Percentiles rank a stretch among this genome's conserved stretches.
Conservation (phyloP, 1,139 yeast genomes). For the Kurtzmaniella quercitrusa region DNA sequence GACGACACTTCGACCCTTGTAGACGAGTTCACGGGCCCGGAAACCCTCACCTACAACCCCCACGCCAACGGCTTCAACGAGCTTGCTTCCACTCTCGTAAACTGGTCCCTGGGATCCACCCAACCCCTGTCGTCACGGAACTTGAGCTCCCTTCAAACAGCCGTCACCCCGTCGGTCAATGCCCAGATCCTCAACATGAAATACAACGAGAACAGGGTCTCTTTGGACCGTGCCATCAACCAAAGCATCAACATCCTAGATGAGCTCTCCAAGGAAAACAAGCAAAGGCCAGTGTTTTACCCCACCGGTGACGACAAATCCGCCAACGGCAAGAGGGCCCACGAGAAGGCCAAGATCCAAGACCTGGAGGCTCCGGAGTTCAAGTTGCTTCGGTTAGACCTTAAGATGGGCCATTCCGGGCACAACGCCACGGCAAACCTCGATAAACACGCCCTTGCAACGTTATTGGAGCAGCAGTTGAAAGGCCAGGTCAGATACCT, state of each 20-base stretch:
- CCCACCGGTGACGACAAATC: slow-evolving; percentile 36
- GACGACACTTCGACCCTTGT: background rate
- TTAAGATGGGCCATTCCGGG: slow-evolving; percentile 50
- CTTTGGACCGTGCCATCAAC: slow-evolving; percentile 60
- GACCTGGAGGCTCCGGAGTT: slow-evolving; percentile 36
- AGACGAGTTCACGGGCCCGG: background rate
- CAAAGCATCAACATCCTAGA: slow-evolving; percentile 50
- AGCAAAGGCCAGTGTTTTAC: slow-evolving; percentile 59
- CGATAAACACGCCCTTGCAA: slow-evolving; percentile 63
- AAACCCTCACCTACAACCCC: slow-evolving; percentile 7
- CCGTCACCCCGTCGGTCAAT: slow-evolving; percentile 18
- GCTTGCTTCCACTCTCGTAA: background rate
- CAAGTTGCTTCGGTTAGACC: slow-evolving; percentile 58
- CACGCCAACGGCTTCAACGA: background rate
- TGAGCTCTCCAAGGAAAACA: slow-evolving; percentile 55
- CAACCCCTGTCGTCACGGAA: slow-evolving; percentile 6
- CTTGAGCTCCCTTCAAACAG: background rate
- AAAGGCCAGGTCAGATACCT: slow-evolving; percentile 63
- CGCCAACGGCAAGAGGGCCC: slow-evolving; percentile 22
- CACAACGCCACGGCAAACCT: slow-evolving; percentile 46
- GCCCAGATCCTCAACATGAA: slow-evolving; percentile 61
- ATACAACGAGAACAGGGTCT: slow-evolving; percentile 62
- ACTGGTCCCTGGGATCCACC: background rate
- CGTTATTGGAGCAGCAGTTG: slow-evolving; percentile 61
- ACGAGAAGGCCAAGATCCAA: slow-evolving; percentile 26